These are phyloP conservation scores for Scenedesmus sp. DNA, from an alignment of 163 green algal species.

Conservation along the genomic window DNA sequence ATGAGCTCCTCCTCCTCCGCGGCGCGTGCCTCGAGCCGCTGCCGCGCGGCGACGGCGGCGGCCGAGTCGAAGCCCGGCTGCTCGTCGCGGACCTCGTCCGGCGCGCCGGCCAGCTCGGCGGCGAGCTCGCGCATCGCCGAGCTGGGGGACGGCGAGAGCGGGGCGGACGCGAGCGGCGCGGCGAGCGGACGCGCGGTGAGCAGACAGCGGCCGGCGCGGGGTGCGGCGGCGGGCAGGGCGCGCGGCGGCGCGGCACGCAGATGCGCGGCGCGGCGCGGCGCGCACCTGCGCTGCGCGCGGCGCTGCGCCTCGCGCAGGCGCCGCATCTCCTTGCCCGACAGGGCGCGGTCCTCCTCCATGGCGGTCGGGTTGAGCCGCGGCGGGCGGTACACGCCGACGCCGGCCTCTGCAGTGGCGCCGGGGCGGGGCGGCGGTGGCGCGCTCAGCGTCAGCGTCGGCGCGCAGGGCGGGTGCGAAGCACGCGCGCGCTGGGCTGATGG, in stretches of 20 bases:
- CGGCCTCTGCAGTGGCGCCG: not conserved
- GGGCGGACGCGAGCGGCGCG: not conserved
- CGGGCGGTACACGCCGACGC: constrained; percentile 86
- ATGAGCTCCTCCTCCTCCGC: constrained; percentile 88
- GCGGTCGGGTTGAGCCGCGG: constrained; percentile 85
- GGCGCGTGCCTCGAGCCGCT: constrained; percentile 77
- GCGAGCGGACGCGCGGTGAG: no score
- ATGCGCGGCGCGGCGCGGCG: no score
- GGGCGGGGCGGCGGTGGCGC: no score
- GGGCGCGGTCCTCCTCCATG: constrained; percentile 73
- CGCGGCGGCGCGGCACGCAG: no score
- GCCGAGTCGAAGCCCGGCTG: constrained; percentile 52
- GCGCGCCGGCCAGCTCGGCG: constrained; percentile 83
- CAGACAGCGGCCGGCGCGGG: no score
- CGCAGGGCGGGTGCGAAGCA: no score
- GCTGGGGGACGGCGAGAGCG: not conserved
- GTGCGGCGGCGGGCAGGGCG: no score
- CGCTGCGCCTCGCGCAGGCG: constrained; percentile 52
- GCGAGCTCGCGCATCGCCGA: constrained; percentile 73
- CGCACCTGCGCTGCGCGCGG: constrained; percentile 59
- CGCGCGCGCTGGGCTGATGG: no score
- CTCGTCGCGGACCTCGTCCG: constrained; percentile 73
- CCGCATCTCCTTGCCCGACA: constrained; percentile 57
- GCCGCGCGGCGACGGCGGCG: constrained; percentile 63
- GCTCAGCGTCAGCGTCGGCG: no score